phyloP scores from a whole-genome alignment of 192 early-diverging fungal genomes.

The Podila clonocystis region DNA sequence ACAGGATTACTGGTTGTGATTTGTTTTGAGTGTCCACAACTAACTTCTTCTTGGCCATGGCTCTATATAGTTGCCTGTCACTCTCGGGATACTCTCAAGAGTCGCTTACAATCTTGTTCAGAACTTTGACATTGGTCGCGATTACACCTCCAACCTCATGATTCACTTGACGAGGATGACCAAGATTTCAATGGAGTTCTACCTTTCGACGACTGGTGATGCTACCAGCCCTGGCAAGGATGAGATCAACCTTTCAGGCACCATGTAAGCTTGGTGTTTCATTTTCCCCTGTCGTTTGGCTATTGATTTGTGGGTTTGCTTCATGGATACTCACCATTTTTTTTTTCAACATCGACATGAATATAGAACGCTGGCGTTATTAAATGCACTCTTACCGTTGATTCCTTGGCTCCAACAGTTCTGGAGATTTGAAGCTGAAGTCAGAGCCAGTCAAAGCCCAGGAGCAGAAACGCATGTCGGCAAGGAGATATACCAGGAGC shows the following conservation, averaged over 20 bases:
- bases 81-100: conserved; percentile 36
- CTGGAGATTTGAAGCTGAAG: conserved; percentile 25
- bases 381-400: conserved; percentile 25
- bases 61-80: conserved; percentile 20
- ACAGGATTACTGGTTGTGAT: background rate
- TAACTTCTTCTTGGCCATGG: too few relatives aligned
- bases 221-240: conserved; percentile 29
- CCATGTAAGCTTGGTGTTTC: conserved; percentile 24
- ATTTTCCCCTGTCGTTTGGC: background rate
- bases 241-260: conserved; percentile 26
- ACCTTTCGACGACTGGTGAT: conserved; percentile 13
- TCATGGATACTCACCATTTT: too few relatives aligned
- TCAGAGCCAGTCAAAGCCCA: background rate
- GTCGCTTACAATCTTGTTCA: conserved; percentile 33
- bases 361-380: conserved; percentile 53
- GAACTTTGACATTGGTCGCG: conserved; percentile 37
- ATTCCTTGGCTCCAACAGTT: conserved; percentile 36
- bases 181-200: conserved; percentile 38
- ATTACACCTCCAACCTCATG: conserved; percentile 33
- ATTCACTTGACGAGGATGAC: conserved; percentile 36
- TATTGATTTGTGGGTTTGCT: background rate
- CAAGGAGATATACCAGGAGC: conserved; percentile 41
- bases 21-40: background rate
- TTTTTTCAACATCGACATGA: too few relatives aligned
- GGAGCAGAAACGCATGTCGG: conserved; percentile 15